Evolutionary conservation across 1,284 basidiomycete species (phyloP).

Genomic region (Rhodotorula sp.): DNA sequence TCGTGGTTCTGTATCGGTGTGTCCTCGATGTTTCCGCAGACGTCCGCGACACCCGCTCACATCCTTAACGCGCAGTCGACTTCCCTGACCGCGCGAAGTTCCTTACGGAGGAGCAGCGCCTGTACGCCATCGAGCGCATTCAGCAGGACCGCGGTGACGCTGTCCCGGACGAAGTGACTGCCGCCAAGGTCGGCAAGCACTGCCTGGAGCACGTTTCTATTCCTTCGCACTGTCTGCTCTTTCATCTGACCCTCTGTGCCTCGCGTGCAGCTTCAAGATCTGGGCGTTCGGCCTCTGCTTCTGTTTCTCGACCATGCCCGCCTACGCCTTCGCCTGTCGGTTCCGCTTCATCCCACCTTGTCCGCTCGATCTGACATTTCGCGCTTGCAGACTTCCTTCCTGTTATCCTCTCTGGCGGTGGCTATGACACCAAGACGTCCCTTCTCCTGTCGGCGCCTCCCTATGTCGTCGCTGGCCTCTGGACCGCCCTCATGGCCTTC

Average conservation of each 20-base stretch:
- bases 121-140: slow-evolving; percentile 53
- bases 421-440: slow-evolving; percentile 49
- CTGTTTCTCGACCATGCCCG: slow-evolving; percentile 33
- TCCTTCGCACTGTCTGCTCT: fast-evolving
- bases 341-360: no score
- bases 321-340: slow-evolving; percentile 39
- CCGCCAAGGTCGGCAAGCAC: slow-evolving; percentile 50
- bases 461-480: slow-evolving; percentile 49
- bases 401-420: slow-evolving; percentile 53
- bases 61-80: slow-evolving; percentile 42
- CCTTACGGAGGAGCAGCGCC: slow-evolving; percentile 52
- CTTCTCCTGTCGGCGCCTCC: slow-evolving; percentile 53
- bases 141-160: slow-evolving; percentile 55
- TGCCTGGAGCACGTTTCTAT: slow-evolving; percentile 42
- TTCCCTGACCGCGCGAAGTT: slow-evolving; percentile 57
- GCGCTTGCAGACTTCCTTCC: slow-evolving; percentile 51
- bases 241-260: not conserved
- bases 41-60: not conserved
- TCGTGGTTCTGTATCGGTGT: slow-evolving; percentile 40
- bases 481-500: slow-evolving; percentile 49
- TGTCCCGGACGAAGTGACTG: slow-evolving; percentile 51
- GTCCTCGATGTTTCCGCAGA: not conserved
- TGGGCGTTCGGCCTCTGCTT: slow-evolving; percentile 55
- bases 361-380: not conserved
- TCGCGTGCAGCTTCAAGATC: slow-evolving; percentile 48